Conservation (phyloP, 148 eudicot species). For the Silene latifolia region DNA sequence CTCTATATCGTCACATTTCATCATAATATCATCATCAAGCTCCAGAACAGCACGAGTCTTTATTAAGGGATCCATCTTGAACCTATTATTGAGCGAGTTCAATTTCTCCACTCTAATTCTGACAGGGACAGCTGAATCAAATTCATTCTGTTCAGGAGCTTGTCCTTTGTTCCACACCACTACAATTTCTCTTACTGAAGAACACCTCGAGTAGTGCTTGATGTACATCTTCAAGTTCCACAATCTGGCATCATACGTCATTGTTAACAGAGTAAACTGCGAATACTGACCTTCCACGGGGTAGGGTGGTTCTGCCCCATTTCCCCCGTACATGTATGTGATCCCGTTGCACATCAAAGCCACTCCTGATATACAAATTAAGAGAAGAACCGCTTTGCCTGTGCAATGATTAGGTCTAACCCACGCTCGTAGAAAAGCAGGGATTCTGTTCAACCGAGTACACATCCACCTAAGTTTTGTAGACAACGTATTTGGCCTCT, state of each 20-base stretch:
- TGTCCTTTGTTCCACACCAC: conserved; percentile 92
- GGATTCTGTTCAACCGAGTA: conserved; percentile 59
- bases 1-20: conserved; percentile 84
- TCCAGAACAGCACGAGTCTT: conserved; percentile 80
- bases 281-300: conserved; percentile 62
- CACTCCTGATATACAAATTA: conserved; percentile 42
- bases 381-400: conserved; percentile 47
- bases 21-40: conserved; percentile 96
- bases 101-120: conserved; percentile 69
- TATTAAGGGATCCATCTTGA: conserved; percentile 60
- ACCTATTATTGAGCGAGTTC: conserved; percentile 89
- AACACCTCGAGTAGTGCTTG: conserved; percentile 86
- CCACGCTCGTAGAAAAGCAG: conserved; percentile 51
- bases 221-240: conserved; percentile 87
- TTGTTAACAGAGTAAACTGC: conserved; percentile 77
- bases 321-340: conserved; percentile 65
- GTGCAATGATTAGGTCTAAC: conserved; percentile 53
- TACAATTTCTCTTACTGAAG: conserved; percentile 89
- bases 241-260: conserved; percentile 94
- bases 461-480: conserved; percentile 54
- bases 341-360: conserved; percentile 59
- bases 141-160: conserved; percentile 54
- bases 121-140: conserved; percentile 87
- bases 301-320: conserved; percentile 77
- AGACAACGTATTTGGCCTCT: conserved; percentile 48